Evolutionary conservation across 2,329 filamentous ascomycete genomes (phyloP).

Genomic region (Aspergillus caelatus): DNA sequence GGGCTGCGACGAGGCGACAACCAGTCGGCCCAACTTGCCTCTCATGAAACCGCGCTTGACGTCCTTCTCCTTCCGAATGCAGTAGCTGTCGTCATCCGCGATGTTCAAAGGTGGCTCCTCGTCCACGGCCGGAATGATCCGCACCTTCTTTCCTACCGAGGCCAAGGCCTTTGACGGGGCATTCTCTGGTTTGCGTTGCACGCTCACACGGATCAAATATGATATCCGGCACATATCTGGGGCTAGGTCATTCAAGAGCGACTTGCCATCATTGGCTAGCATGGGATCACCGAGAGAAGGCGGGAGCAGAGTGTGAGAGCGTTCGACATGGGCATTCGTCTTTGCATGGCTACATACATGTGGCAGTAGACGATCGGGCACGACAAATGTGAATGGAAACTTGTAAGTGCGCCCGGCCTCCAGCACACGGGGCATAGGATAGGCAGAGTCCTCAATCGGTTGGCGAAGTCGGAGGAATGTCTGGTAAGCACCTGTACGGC

Average conservation of each 20-base stretch:
- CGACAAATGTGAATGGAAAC: slow-evolving; percentile 66
- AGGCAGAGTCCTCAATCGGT: slow-evolving; percentile 56
- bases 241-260: slow-evolving; percentile 61
- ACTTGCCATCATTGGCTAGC: slow-evolving; percentile 53
- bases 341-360: slow-evolving; percentile 60
- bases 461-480: slow-evolving; percentile 65
- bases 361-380: slow-evolving; percentile 63
- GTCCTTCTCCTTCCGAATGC: slow-evolving; percentile 59
- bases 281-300: slow-evolving; percentile 64
- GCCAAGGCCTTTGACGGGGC: slow-evolving; percentile 46
- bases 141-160: slow-evolving; percentile 58
- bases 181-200: slow-evolving; percentile 28
- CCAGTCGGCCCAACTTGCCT: slow-evolving; percentile 60
- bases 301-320: slow-evolving; percentile 61
- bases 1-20: slow-evolving; percentile 62
- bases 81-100: slow-evolving; percentile 53
- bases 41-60: slow-evolving; percentile 64
- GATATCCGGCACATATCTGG: slow-evolving; percentile 65
- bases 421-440: slow-evolving; percentile 59
- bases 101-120: slow-evolving; percentile 63
- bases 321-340: slow-evolving; percentile 54
- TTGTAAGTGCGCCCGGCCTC: slow-evolving; percentile 58
- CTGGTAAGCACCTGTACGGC: slow-evolving; percentile 59
- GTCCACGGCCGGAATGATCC: slow-evolving; percentile 60
- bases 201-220: slow-evolving; percentile 57